Percentiles rank a stretch among this genome's conserved stretches.
Evolutionary conservation across 257 asterid species (phyloP).

Genomic region (Solanum neorickii): DNA sequence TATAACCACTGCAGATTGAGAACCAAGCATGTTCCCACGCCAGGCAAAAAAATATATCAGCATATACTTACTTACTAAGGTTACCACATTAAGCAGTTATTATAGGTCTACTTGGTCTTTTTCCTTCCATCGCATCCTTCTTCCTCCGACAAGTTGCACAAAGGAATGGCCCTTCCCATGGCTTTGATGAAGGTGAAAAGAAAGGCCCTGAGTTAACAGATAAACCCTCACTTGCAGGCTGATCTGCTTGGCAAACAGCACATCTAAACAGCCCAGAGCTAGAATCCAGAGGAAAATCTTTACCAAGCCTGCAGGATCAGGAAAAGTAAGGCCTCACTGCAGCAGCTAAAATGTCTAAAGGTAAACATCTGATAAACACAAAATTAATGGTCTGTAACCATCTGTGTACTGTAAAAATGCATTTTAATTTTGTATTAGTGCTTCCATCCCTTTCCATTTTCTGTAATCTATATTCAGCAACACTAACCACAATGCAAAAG

Average conservation of each 20-base stretch:
- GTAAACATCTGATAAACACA: not conserved
- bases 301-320: slow-evolving; percentile 63
- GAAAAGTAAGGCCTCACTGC: not conserved
- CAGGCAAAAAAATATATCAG: slow-evolving; percentile 29
- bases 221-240: slow-evolving; percentile 70
- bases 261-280: slow-evolving; percentile 81
- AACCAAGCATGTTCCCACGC: slow-evolving; percentile 34
- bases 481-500: not conserved
- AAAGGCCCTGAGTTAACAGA: slow-evolving; percentile 82
- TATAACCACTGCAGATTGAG: slow-evolving; percentile 14
- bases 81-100: slow-evolving; percentile 35
- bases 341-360: not conserved
- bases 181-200: slow-evolving; percentile 85
- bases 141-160: slow-evolving; percentile 80
- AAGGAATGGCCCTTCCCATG: slow-evolving; percentile 98
- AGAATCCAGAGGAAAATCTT: slow-evolving; percentile 69
- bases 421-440: not conserved
- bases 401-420: not conserved
- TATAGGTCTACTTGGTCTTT: slow-evolving; percentile 40
- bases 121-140: slow-evolving; percentile 98
- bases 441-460: not conserved
- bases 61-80: not conserved
- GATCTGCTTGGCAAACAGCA: slow-evolving; percentile 93
- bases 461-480: not conserved
- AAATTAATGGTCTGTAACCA: not conserved